A percentile compares a stretch with the other conserved stretches of the same genome.
Evolutionary conservation across 305 asterid genomes (phyloP).

Genomic region (Solanum hybrid): DNA sequence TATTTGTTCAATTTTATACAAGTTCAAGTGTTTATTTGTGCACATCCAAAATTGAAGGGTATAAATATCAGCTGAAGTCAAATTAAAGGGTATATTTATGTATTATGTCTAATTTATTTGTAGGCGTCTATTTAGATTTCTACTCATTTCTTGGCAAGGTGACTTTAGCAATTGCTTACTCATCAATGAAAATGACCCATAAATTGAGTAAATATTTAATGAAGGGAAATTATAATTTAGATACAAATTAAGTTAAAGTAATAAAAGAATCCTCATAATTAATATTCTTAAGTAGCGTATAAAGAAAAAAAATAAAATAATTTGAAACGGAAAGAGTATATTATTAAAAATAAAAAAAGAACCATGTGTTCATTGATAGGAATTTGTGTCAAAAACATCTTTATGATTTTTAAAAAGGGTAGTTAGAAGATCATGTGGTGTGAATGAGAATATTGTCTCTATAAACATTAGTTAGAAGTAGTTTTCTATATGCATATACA

Average conservation of each 20-base stretch:
- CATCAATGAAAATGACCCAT: background rate
- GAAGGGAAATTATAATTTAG: background rate
- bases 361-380: background rate
- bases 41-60: fast-evolving
- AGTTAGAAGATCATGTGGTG: background rate
- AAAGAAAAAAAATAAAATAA: no score
- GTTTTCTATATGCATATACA: background rate
- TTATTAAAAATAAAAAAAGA: background rate
- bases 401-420: background rate
- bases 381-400: background rate
- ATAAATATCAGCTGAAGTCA: no score
- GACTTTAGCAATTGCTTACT: background rate
- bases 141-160: background rate
- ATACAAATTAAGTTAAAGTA: background rate
- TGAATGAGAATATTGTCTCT: background rate
- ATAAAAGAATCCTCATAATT: background rate
- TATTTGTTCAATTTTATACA: no score
- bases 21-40: no score
- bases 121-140: background rate
- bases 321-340: no score
- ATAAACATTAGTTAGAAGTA: background rate
- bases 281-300: no score
- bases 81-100: no score
- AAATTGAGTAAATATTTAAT: background rate
- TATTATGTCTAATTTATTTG: background rate